Evolutionary conservation across 305 asterid species (phyloP).

Genomic region (Solanum aculeatissimum): DNA sequence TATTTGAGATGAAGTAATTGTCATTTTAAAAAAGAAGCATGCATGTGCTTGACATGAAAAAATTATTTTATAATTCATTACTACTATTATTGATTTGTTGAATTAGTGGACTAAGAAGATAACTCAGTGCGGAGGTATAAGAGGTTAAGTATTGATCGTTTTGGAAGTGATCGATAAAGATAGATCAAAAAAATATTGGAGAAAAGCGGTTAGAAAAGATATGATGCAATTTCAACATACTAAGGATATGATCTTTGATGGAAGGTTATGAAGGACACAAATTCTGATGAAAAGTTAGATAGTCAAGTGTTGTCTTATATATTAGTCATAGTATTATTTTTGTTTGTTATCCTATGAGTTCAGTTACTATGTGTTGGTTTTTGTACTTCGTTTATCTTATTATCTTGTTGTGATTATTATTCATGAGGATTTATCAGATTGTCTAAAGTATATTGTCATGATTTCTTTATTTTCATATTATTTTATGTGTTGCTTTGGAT

Average conservation of each 20-base stretch:
- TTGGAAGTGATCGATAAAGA: neutral
- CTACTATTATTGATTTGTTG: neutral
- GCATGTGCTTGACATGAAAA: neutral
- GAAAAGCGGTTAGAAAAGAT: neutral
- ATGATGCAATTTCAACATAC: neutral
- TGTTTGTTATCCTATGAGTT: neutral
- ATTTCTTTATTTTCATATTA: neutral
- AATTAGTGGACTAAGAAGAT: neutral
- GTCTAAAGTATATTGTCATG: neutral
- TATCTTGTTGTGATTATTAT: neutral
- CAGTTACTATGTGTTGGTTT: neutral
- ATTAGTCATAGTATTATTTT: neutral
- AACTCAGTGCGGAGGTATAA: neutral
- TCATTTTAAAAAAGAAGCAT: no score
- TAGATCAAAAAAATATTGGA: neutral
- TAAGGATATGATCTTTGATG: neutral
- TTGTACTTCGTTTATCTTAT: neutral
- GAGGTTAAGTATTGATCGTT: neutral
- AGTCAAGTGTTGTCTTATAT: neutral
- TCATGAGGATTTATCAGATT: neutral
- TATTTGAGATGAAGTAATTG: neutral
- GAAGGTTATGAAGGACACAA: neutral
- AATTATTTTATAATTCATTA: neutral
- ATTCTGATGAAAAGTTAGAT: neutral
- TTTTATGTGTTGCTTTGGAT: neutral